A percentile compares a stretch with the other conserved stretches of the same genome.
phyloP scores from a whole-genome alignment of 768 basidiomycete genomes.

The Chiua virens region DNA sequence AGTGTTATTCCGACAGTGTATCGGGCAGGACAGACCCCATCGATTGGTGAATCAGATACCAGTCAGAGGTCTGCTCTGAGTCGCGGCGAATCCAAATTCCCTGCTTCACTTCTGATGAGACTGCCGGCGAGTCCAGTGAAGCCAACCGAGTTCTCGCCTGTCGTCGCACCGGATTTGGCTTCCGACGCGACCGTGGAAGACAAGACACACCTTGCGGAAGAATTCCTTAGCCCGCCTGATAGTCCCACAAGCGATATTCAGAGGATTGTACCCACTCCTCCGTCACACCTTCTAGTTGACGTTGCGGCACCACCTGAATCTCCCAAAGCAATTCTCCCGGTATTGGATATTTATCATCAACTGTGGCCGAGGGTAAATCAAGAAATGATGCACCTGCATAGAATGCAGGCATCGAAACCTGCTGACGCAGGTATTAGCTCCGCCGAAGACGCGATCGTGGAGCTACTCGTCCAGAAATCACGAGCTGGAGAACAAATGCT shows the following conservation, averaged over 20 bases:
- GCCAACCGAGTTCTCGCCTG: background rate
- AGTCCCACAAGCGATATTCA: slow-evolving; percentile 15
- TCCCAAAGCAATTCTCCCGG: slow-evolving; percentile 5
- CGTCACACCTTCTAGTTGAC: slow-evolving; percentile 11
- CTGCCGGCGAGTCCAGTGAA: background rate
- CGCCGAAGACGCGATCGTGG: background rate
- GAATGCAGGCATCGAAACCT: slow-evolving; percentile 2
- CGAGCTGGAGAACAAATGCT: slow-evolving; percentile 31
- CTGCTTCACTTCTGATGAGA: background rate
- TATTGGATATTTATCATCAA: slow-evolving; percentile 22
- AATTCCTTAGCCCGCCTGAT: slow-evolving; percentile 24
- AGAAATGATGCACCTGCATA: slow-evolving; percentile 36
- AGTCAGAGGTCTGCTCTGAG: background rate
- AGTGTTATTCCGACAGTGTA: slow-evolving; percentile 48
- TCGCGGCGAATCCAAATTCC: background rate
- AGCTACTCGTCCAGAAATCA: slow-evolving; percentile 21
- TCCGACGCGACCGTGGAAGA: background rate
- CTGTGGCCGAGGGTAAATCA: slow-evolving; percentile 38
- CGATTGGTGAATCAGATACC: background rate
- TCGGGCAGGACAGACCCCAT: slow-evolving; percentile 22
- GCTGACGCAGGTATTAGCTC: background rate
- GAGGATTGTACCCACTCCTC: background rate
- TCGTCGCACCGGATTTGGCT: background rate
- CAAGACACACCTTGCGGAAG: slow-evolving; percentile 8
- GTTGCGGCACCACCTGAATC: slow-evolving; percentile 6